Conservation (phyloP, 1,284 basidiomycete genomes). For the Moesziomyces sp. region DNA sequence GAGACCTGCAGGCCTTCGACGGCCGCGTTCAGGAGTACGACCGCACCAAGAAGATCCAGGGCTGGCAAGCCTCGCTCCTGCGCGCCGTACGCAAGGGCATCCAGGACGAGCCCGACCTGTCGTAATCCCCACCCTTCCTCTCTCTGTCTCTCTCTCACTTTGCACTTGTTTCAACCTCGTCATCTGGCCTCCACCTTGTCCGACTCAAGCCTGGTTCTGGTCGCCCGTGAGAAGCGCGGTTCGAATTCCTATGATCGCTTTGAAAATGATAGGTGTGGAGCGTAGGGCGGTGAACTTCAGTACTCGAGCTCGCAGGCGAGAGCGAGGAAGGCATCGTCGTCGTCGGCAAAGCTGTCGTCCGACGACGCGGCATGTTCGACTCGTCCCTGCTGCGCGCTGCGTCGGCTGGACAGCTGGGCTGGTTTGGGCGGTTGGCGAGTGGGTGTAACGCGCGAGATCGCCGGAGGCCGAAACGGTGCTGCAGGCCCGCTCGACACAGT, state of each 20-base stretch:
- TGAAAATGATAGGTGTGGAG: no score
- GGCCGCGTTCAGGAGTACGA: slow-evolving; percentile 63
- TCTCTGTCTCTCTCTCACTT: background rate
- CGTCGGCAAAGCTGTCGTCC: slow-evolving; percentile 46
- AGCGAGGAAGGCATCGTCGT: slow-evolving; percentile 40
- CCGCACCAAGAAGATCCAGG: slow-evolving; percentile 60
- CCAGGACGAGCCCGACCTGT: slow-evolving; percentile 65
- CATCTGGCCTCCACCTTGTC: no score
- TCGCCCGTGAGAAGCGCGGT: no score
- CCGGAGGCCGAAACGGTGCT: slow-evolving; percentile 41
- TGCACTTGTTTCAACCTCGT: background rate
- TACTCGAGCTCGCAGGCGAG: slow-evolving; percentile 43
- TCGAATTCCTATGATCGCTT: no score
- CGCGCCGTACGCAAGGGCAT: slow-evolving; percentile 59
- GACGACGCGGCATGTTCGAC: slow-evolving; percentile 14
- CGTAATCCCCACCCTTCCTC: slow-evolving; percentile 16
- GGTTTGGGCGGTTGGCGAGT: slow-evolving; percentile 1
- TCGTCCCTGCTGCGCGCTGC: background rate
- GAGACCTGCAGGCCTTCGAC: slow-evolving; percentile 62
- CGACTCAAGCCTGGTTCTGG: no score
- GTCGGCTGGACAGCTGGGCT: background rate
- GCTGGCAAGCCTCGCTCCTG: slow-evolving; percentile 64
- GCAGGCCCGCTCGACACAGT: slow-evolving; percentile 10
- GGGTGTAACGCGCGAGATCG: slow-evolving; percentile 4
- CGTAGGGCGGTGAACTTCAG: slow-evolving; percentile 1